A percentile compares a stretch with the other conserved stretches of the same genome.
Evolutionary conservation across 768 basidiomycete genomes (phyloP).

Genomic region (Clitopilus passeckerianus): DNA sequence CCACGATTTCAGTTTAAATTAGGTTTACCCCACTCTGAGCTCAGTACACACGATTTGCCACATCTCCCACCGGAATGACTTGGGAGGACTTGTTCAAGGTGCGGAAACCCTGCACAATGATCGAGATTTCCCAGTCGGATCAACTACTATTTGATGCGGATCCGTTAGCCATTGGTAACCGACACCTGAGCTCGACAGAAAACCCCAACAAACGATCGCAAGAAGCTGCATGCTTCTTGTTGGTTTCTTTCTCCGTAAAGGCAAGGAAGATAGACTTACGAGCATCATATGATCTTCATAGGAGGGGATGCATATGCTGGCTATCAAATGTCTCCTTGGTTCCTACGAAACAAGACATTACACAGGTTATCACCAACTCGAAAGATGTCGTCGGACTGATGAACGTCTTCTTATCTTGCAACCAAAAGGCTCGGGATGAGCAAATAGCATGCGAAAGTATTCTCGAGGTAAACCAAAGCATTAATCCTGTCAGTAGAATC

Average conservation of each 20-base stretch:
- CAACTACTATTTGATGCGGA: background rate
- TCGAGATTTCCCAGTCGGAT: background rate
- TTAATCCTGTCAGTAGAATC: too few species aligned
- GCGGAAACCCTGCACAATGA: background rate
- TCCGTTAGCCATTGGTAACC: background rate
- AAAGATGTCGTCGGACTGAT: background rate
- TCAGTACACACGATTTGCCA: background rate
- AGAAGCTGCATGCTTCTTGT: background rate
- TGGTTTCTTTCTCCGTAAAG: background rate
- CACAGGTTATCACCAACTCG: background rate
- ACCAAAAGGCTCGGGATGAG: background rate
- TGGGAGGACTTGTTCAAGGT: background rate
- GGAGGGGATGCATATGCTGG: background rate
- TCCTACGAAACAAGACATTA: background rate
- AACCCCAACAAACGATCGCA: background rate
- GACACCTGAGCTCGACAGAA: background rate
- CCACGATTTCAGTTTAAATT: background rate
- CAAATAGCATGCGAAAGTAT: background rate
- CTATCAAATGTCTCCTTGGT: background rate
- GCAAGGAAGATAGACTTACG: background rate
- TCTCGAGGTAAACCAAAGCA: background rate
- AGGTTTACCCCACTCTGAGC: background rate
- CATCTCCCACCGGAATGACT: background rate
- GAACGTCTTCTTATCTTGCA: background rate
- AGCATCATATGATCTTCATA: background rate